These are phyloP conservation scores for Chrysanthemum seticuspe DNA, from an alignment of 129 eudicot genomes.

Conservation along the genomic window DNA sequence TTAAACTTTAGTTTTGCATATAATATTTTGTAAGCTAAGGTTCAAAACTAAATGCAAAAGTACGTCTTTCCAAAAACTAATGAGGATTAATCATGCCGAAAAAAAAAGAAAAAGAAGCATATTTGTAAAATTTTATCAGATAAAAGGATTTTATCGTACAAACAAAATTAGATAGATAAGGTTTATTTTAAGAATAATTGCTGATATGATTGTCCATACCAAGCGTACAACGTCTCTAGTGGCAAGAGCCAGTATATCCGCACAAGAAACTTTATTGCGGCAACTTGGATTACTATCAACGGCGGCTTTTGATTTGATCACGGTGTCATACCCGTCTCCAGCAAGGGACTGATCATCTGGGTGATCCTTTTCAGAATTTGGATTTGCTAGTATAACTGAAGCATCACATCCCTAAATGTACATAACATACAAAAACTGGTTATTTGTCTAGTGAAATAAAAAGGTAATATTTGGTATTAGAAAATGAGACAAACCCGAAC, in stretches of 20 bases:
- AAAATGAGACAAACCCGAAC: conserved; percentile 49
- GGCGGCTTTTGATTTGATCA: conserved; percentile 77
- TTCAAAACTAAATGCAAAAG: too few relatives aligned
- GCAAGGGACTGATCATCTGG: conserved; percentile 73
- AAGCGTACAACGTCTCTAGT: conserved; percentile 80
- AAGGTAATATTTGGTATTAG: background rate
- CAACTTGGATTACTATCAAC: conserved; percentile 65
- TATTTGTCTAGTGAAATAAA: background rate
- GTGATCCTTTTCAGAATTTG: conserved; percentile 73
- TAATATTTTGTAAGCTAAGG: too few relatives aligned
- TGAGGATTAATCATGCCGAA: too few relatives aligned
- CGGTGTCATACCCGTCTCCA: conserved; percentile 94
- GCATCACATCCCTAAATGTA: conserved; percentile 83
- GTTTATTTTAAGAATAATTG: background rate
- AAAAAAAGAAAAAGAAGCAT: too few relatives aligned
- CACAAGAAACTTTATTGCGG: conserved; percentile 83
- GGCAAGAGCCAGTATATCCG: conserved; percentile 92
- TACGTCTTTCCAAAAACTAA: too few relatives aligned
- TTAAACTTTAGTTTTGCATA: too few relatives aligned
- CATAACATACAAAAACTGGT: background rate
- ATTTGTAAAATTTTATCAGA: too few relatives aligned
- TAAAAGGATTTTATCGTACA: too few relatives aligned
- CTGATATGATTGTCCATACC: conserved; percentile 37
- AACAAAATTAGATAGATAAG: too few relatives aligned
- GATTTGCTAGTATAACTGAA: conserved; percentile 58